Base-by-base conservation (phyloP, 2,329 filamentous ascomycete genomes). In the Epichloe uncinata region DNA sequence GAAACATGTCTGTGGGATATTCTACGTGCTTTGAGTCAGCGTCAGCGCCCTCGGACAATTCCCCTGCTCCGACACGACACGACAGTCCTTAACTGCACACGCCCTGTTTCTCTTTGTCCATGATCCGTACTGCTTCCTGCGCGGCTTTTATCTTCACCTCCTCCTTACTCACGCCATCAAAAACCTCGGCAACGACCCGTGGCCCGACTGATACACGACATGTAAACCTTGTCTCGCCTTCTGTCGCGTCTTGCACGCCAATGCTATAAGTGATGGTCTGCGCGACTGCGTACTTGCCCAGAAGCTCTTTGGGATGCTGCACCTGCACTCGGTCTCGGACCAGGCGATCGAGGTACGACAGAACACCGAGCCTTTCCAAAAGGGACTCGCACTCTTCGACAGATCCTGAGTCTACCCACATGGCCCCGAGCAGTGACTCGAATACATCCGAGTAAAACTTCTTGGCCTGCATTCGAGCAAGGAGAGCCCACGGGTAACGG, bases 391-490 rank as follows among this genome's bases (percentile, higher is more conserved):
- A 94, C 0, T 62, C 63, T 0, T 69, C 69, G 13, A 87, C 61
- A 1, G 76, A 73, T 0, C 84, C 85, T 0, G 74, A 85, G 63
- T 97, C 93, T 18, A 95, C 71, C 72, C 85, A 96, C 0, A 96
- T 74, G 0, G 89, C 90, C 0, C 87, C 91, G 0, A 97, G 65
- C 0, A 94, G 63, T 34, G 79, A 78, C 68, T 97, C 91, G 9
- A 96, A 72, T 7, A 96, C 68, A 63, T 96, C 90, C 0, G 85
- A 91, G 65, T 85, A 84, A 64, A 87, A 85, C 61, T 96, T 96
- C 15, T 78, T 78, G 0, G 82, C 74, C 13, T 75, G 72, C 1
- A 94, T 69, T 0, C 76, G 72, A 0, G 80, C 72, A 1, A 97
- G 76, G 0, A 80, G 65, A 1, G 77, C 71, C 91, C 91, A 97